Conservation (phyloP, 2,329 filamentous ascomycete species). For the Paecilomyces variotii region DNA sequence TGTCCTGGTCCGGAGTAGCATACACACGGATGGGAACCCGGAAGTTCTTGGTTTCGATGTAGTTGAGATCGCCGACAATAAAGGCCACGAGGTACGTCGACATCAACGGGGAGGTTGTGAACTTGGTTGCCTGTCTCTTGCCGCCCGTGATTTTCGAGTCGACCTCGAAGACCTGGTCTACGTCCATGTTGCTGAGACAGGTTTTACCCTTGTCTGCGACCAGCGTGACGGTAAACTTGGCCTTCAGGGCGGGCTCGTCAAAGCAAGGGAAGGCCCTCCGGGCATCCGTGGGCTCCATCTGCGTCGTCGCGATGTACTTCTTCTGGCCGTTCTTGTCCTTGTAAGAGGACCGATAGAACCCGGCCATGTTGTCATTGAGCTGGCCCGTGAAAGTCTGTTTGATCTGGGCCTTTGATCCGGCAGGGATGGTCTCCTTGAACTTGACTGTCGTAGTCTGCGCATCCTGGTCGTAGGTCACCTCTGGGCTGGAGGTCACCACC, state of each 20-base stretch:
- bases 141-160: constrained; percentile 53
- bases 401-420: constrained; percentile 69
- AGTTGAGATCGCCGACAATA: constrained; percentile 87
- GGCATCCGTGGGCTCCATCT: constrained; percentile 96
- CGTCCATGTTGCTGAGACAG: constrained; percentile 95
- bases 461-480: constrained; percentile 66
- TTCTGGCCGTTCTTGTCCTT: constrained; percentile 71
- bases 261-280: constrained; percentile 92
- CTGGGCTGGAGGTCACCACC: constrained; percentile 53
- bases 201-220: constrained; percentile 85
- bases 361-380: constrained; percentile 92
- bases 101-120: constrained; percentile 89
- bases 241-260: constrained; percentile 90
- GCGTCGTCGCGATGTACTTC: constrained; percentile 78
- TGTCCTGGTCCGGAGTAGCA: constrained; percentile 79
- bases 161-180: constrained; percentile 68
- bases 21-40: constrained; percentile 90
- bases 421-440: constrained; percentile 64
- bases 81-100: constrained; percentile 94
- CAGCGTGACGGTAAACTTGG: constrained; percentile 82
- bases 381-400: constrained; percentile 70
- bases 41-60: constrained; percentile 86
- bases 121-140: constrained; percentile 78
- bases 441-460: constrained; percentile 74
- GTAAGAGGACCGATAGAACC: constrained; percentile 94